A percentile compares a stretch with the other conserved stretches of the same genome.
These are phyloP conservation scores for Leccinum incarnatum DNA, from an alignment of 768 basidiomycete genomes.

Conservation along the genomic window DNA sequence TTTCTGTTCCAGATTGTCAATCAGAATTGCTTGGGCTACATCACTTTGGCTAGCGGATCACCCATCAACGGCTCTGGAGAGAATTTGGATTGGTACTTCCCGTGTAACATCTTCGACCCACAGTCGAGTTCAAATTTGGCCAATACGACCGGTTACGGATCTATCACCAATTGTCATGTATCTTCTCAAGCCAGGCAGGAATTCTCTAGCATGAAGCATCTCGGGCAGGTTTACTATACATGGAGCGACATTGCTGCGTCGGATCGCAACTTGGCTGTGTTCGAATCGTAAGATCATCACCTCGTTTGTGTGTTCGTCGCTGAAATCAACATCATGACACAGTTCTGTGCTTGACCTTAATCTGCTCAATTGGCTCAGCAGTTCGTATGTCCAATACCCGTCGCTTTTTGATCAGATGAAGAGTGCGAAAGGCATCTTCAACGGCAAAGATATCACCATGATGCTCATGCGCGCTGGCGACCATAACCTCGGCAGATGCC, in stretches of 20 bases:
- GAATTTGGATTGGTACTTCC: conserved; percentile 91
- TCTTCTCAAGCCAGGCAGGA: conserved; percentile 48
- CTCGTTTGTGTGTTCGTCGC: neutral
- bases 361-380: conserved; percentile 82
- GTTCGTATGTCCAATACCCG: conserved; percentile 79
- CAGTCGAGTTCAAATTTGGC: conserved; percentile 53
- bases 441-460: conserved; percentile 88
- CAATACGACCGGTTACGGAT: conserved; percentile 70
- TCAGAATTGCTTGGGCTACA: conserved; percentile 73
- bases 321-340: conserved; percentile 9
- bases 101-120: conserved; percentile 84
- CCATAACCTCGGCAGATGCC: conserved; percentile 68
- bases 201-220: conserved; percentile 48
- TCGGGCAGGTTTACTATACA: conserved; percentile 90
- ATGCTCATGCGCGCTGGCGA: conserved; percentile 70
- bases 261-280: conserved; percentile 85
- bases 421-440: conserved; percentile 65
- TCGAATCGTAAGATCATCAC: conserved; percentile 70
- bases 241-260: conserved; percentile 81
- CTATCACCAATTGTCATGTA: conserved; percentile 70
- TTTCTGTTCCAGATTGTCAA: conserved; percentile 96
- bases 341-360: conserved; percentile 88
- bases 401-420: conserved; percentile 77
- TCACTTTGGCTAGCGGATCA: conserved; percentile 68
- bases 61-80: conserved; percentile 63